Evolutionary conservation across 73 alveolate species (phyloP).

Genomic region (Paramecium tetraurelia): DNA sequence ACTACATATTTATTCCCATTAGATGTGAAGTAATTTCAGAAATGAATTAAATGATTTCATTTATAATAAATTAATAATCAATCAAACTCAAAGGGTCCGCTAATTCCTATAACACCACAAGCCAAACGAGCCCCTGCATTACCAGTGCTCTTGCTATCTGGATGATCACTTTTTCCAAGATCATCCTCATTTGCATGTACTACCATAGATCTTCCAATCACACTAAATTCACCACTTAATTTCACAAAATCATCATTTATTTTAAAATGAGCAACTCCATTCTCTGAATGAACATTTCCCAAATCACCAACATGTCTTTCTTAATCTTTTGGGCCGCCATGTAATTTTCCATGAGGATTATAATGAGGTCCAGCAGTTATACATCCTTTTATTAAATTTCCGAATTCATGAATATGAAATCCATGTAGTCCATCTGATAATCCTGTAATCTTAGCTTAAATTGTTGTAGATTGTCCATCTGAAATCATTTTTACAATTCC

Average conservation of each 20-base stretch:
- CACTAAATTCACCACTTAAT: slow-evolving; percentile 56
- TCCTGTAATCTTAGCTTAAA: slow-evolving; percentile 73
- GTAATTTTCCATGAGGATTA: slow-evolving; percentile 71
- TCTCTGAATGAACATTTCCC: slow-evolving; percentile 70
- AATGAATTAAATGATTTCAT: background rate
- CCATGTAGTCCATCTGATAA: slow-evolving; percentile 79
- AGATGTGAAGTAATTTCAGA: background rate
- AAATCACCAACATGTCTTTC: slow-evolving; percentile 85
- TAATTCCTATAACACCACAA: slow-evolving; percentile 77
- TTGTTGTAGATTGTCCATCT: slow-evolving; percentile 70
- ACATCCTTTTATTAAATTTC: slow-evolving; percentile 81
- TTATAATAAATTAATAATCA: background rate
- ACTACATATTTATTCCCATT: background rate
- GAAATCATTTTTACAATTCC: slow-evolving; percentile 74
- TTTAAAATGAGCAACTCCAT: background rate
- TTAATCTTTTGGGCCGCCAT: slow-evolving; percentile 79
- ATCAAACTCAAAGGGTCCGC: slow-evolving; percentile 65
- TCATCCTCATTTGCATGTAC: slow-evolving; percentile 74
- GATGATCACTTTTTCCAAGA: slow-evolving; percentile 79
- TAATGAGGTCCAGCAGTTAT: slow-evolving; percentile 85
- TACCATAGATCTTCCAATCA: slow-evolving; percentile 82
- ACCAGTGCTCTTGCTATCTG: slow-evolving; percentile 77
- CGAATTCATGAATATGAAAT: slow-evolving; percentile 84
- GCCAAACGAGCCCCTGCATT: slow-evolving; percentile 86
- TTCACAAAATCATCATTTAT: slow-evolving; percentile 4